Conservation (phyloP, 2,329 filamentous ascomycete genomes). For the Hyphodiscus sp. region DNA sequence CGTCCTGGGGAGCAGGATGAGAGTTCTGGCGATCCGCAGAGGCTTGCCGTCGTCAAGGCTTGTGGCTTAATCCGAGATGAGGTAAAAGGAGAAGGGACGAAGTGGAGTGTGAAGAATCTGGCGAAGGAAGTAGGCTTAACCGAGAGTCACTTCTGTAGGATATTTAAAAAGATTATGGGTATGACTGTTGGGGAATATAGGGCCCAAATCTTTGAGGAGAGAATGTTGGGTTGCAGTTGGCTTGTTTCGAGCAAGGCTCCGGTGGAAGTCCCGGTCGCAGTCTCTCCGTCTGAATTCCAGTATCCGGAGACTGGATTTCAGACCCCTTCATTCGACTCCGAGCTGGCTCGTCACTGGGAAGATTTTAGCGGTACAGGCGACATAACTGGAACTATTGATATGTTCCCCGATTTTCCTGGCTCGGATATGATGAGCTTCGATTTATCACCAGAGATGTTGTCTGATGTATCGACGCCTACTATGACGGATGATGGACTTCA, state of each 20-base stretch:
- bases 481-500: not conserved
- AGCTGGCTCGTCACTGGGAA: not conserved
- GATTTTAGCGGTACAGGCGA: not conserved
- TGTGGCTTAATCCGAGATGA: slow-evolving; percentile 24
- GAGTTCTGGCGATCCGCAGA: slow-evolving; percentile 34
- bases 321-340: not conserved
- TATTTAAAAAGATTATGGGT: slow-evolving; percentile 44
- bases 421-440: not conserved
- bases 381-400: not conserved
- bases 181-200: slow-evolving; percentile 9
- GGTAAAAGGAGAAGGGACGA: slow-evolving; percentile 14
- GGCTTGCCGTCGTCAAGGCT: slow-evolving; percentile 37
- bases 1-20: slow-evolving; percentile 31
- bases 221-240: not conserved
- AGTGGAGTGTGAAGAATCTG: slow-evolving; percentile 39
- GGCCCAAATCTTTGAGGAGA: not conserved
- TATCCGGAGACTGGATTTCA: not conserved
- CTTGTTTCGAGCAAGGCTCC: not conserved
- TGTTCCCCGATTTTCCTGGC: not conserved
- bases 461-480: not conserved
- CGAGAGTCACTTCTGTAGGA: slow-evolving; percentile 51
- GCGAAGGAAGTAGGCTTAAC: slow-evolving; percentile 46
- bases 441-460: not conserved
- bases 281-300: not conserved
- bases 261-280: not conserved